Base-by-base conservation (phyloP, 441 rosid species). In the Gossypium lobatum region DNA sequence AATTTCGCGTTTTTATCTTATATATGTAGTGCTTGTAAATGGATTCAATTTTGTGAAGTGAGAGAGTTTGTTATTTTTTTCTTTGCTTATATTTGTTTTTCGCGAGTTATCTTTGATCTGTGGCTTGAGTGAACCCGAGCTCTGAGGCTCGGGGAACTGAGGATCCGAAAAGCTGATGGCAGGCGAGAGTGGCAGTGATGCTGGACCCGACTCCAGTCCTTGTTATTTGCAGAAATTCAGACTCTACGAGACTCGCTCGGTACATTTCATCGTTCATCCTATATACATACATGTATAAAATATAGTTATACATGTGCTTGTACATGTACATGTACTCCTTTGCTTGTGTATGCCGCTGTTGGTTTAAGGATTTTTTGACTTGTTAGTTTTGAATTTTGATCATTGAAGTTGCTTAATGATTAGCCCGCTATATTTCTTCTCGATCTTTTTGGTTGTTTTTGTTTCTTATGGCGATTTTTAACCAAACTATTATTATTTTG, bases 221-320 rank as follows among this genome's bases (percentile, higher is more conserved):
- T 77, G 77, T 28, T 84, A 75, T 67, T 80, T 90, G 65, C 91
- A 87, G 73, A 88, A 88, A 71, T 90, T 90, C 79, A 80, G 81
- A 77, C 90, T 90, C 11, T 90, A 86, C 77, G 93, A 90, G 79
- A 90, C 96, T 31, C 85, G 88, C 73, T 86, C 93, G 85, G 93
- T 91, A 80, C 64, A 60, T 76, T 72, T 25, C 48, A 39, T 46
- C 52, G 66, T 21, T 54, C 52, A 2, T 64, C n/a, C 2, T 20
- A 3, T 23, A 13, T 55, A 7, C 25, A 3, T 4, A 1, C 6
- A 6, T 64, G 0, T 25, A 25, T 25, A 25, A 25, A 2, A 25
- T 25, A 25, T 25, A 25, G 26, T 25, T 25, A 25, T 25, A 25
- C 26, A 25, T 25, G 26, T 25, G 26, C 26, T 25, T n/a, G n/a